phyloP scores from a whole-genome alignment of 345 rosid species.

The Erysimum cheiranthoides region DNA sequence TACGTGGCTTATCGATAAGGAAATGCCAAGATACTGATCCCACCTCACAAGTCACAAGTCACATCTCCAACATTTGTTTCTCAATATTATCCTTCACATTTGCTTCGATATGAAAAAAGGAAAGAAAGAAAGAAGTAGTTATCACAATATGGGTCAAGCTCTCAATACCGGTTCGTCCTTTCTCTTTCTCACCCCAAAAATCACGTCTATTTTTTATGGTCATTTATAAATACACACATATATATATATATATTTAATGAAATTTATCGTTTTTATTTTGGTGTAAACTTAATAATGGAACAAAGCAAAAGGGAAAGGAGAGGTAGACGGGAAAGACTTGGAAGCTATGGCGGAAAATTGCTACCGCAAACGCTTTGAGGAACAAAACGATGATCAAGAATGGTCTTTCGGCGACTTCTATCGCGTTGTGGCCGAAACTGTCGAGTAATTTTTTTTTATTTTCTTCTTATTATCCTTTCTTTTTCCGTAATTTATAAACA shows the following conservation, averaged over 20 bases:
- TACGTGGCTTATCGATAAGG: conserved; percentile 41
- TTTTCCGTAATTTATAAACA: background rate
- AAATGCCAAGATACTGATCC: conserved; percentile 42
- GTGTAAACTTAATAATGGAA: conserved; percentile 8
- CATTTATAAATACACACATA: background rate
- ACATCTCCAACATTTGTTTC: conserved; percentile 26
- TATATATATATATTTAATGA: background rate
- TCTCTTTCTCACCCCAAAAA: conserved; percentile 3
- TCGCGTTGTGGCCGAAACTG: conserved; percentile 56
- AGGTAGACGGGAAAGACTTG: conserved; percentile 53
- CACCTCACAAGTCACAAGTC: conserved; percentile 38
- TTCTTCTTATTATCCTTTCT: background rate
- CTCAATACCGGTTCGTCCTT: conserved; percentile 41
- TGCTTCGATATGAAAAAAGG: background rate
- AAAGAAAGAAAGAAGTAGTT: background rate
- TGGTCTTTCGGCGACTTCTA: conserved; percentile 52
- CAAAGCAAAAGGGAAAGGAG: conserved; percentile 52
- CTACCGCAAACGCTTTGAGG: conserved; percentile 49
- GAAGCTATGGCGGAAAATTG: conserved; percentile 46
- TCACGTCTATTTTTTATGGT: background rate
- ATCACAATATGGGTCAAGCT: conserved; percentile 44
- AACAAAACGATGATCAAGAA: conserved; percentile 5
- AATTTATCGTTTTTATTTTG: background rate
- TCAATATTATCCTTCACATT: conserved; percentile 26
- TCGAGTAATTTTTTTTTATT: conserved; percentile 54